phyloP scores from a whole-genome alignment of 2,329 filamentous ascomycete species.

The Diaporthe sp. region DNA sequence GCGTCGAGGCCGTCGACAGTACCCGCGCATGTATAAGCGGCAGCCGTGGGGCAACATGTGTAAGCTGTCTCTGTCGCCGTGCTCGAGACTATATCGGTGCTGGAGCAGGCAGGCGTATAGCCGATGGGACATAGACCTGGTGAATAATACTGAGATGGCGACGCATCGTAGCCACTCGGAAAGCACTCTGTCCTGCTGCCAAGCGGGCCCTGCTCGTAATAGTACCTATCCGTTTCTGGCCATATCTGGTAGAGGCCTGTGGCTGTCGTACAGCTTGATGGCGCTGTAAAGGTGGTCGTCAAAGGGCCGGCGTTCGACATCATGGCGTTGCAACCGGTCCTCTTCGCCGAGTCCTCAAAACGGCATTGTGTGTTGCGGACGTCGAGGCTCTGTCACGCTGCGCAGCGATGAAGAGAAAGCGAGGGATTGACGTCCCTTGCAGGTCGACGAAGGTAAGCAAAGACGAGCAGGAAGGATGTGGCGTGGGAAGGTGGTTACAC shows the following conservation, averaged over 20 bases:
- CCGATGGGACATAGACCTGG: constrained; percentile 47
- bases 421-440: constrained; percentile 1
- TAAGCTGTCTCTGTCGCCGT: constrained; percentile 47
- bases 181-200: constrained; percentile 46
- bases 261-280: constrained; percentile 45
- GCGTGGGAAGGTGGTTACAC: constrained; percentile 30
- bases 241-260: constrained; percentile 47
- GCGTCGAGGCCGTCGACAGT: not conserved
- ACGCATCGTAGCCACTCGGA: constrained; percentile 46
- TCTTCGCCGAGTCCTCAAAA: constrained; percentile 37
- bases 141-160: constrained; percentile 47
- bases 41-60: constrained; percentile 47
- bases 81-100: constrained; percentile 39
- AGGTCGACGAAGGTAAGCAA: not conserved
- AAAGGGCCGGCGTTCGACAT: constrained; percentile 46
- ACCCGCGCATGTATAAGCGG: constrained; percentile 45
- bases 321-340: constrained; percentile 17
- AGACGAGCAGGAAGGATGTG: constrained; percentile 25
- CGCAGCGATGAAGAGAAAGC: not conserved
- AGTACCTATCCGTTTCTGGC: constrained; percentile 39
- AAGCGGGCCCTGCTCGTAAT: constrained; percentile 48
- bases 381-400: constrained; percentile 6
- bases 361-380: not conserved
- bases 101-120: constrained; percentile 48
- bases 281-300: constrained; percentile 48